Evolutionary conservation across 345 rosid genomes (phyloP).

Genomic region (Citrus reticulata): DNA sequence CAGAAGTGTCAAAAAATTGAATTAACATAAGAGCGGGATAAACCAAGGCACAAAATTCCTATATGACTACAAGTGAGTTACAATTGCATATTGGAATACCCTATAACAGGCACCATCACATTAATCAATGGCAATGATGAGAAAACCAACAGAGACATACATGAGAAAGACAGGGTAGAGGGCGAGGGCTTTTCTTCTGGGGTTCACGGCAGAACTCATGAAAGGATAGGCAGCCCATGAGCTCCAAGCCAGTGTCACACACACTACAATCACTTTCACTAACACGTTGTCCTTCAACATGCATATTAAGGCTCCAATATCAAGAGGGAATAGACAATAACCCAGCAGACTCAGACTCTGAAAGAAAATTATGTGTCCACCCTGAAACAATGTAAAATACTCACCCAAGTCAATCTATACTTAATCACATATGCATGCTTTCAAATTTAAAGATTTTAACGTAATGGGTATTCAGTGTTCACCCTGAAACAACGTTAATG

Average conservation of each 20-base stretch:
- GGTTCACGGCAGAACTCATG: slow-evolving; percentile 91
- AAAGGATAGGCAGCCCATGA: slow-evolving; percentile 97
- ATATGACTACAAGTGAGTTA: slow-evolving; percentile 14
- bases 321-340: slow-evolving; percentile 83
- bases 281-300: slow-evolving; percentile 76
- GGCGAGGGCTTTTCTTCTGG: slow-evolving; percentile 81
- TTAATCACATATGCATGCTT: neutral
- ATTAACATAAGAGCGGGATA: slow-evolving; percentile 9
- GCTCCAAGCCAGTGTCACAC: slow-evolving; percentile 81
- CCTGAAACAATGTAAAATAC: slow-evolving; percentile 35
- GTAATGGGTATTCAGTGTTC: neutral
- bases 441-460: neutral
- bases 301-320: slow-evolving; percentile 76
- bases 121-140: slow-evolving; percentile 83
- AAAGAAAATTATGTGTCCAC: slow-evolving; percentile 89
- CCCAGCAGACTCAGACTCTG: slow-evolving; percentile 84
- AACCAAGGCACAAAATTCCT: slow-evolving; percentile 22
- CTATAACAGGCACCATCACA: neutral
- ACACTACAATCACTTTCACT: slow-evolving; percentile 62
- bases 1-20: slow-evolving; percentile 7
- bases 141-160: slow-evolving; percentile 95
- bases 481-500: neutral
- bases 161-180: slow-evolving; percentile 94
- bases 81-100: neutral
- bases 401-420: neutral